These are phyloP conservation scores for Apostasia ramifera DNA, from an alignment of 106 monocot genomes.

Conservation along the genomic window DNA sequence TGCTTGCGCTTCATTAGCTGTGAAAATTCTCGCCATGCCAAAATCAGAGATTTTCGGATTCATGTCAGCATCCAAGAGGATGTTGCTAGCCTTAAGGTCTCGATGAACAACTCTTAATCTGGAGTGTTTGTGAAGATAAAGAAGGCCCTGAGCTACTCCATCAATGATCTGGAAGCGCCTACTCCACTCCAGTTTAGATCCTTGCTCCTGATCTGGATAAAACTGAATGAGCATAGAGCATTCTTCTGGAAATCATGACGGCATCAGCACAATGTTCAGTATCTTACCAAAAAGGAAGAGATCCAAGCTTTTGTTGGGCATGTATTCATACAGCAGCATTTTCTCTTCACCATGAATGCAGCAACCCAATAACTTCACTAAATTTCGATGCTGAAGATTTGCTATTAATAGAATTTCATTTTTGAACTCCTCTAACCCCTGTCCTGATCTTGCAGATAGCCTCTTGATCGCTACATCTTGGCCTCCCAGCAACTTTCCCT, in stretches of 20 bases:
- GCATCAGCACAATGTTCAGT: neutral
- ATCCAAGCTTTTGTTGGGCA: constrained; percentile 17
- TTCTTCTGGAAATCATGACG: too few species aligned
- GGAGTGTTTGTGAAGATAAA: constrained; percentile 27
- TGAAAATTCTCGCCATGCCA: constrained; percentile 28
- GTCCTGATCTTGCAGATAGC: constrained; percentile 25
- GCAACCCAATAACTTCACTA: constrained; percentile 37
- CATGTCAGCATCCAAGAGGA: constrained; percentile 24
- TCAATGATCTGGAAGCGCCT: constrained; percentile 13
- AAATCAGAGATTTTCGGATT: constrained; percentile 33
- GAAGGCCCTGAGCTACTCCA: constrained; percentile 23
- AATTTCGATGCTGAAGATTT: constrained; percentile 41
- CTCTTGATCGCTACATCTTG: constrained; percentile 45
- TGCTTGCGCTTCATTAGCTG: constrained; percentile 8
- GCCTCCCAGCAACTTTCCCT: constrained; percentile 21
- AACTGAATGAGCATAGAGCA: too few species aligned
- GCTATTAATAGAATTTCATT: constrained; percentile 36
- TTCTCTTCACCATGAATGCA: constrained; percentile 38
- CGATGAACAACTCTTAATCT: constrained; percentile 26
- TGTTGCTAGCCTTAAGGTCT: constrained; percentile 30
- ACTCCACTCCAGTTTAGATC: constrained; percentile 3
- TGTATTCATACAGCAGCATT: constrained; percentile 18
- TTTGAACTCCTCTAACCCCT: constrained; percentile 32
- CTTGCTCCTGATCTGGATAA: neutral
- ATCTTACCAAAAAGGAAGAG: constrained; percentile 9